These are phyloP conservation scores for Naematelia aurantialba DNA, from an alignment of 768 basidiomycete species.

Conservation along the genomic window DNA sequence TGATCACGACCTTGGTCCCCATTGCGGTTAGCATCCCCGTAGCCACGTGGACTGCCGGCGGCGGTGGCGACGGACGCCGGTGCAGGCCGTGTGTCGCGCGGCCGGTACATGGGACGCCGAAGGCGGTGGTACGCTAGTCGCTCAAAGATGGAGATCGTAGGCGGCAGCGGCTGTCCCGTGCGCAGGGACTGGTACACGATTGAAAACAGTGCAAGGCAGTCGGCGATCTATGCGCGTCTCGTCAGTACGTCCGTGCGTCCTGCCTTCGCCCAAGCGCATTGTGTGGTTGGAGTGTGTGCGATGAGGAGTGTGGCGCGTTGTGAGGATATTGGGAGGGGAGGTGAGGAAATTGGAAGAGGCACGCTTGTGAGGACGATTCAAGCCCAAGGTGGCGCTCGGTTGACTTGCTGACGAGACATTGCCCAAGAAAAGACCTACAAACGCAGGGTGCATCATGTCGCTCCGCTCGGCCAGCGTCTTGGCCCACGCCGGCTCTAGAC, in stretches of 20 bases:
- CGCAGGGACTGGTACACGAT: conserved; percentile 36
- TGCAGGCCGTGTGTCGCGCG: not conserved
- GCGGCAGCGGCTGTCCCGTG: conserved; percentile 35
- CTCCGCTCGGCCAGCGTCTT: conserved; percentile 53
- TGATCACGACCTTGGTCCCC: no score
- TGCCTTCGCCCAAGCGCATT: no score
- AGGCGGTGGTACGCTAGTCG: conserved; percentile 32
- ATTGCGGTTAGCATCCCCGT: no score
- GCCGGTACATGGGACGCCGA: not conserved
- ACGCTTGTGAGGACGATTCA: no score
- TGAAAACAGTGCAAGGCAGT: conserved; percentile 36
- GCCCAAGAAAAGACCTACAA: conserved; percentile 2
- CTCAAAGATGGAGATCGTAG: conserved; percentile 42
- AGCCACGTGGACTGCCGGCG: no score
- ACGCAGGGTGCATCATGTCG: conserved; percentile 56
- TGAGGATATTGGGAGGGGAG: no score
- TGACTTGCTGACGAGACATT: no score
- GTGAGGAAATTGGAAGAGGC: not conserved
- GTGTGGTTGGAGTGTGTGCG: no score
- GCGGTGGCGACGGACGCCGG: not conserved
- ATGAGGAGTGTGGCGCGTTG: no score
- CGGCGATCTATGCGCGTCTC: conserved; percentile 44
- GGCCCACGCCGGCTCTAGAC: conserved; percentile 55
- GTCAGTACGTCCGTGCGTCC: no score
- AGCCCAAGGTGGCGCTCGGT: no score